Evolutionary conservation across 495 filamentous ascomycete genomes (phyloP).

Genomic region (Daldinia vernicosa): DNA sequence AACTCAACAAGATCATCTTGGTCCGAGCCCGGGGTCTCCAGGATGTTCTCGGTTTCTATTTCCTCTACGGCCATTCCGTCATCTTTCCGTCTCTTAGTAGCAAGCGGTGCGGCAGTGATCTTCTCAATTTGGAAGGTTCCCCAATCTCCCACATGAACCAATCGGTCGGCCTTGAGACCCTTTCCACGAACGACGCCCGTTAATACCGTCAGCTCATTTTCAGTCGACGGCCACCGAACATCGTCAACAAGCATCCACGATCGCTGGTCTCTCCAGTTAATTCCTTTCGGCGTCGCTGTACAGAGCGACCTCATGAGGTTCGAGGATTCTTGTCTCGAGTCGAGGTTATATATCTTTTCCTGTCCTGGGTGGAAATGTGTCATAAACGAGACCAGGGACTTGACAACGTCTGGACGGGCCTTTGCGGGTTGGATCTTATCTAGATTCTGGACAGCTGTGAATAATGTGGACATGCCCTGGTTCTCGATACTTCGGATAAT

Average conservation of each 20-base stretch:
- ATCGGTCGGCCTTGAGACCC: slow-evolving; percentile 85
- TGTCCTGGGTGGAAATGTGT: slow-evolving; percentile 90
- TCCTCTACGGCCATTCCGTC: slow-evolving; percentile 77
- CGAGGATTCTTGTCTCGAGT: slow-evolving; percentile 85
- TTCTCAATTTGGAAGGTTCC: slow-evolving; percentile 94
- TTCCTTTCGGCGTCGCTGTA: slow-evolving; percentile 87
- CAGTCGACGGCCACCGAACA: slow-evolving; percentile 70
- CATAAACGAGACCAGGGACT: slow-evolving; percentile 88
- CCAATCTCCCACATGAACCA: slow-evolving; percentile 93
- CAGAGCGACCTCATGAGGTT: slow-evolving; percentile 91
- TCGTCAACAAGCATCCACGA: slow-evolving; percentile 94
- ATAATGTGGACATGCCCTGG: slow-evolving; percentile 88
- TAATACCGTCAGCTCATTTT: slow-evolving; percentile 68
- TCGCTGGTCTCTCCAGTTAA: slow-evolving; percentile 90
- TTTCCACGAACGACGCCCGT: slow-evolving; percentile 88
- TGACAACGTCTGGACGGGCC: slow-evolving; percentile 73
- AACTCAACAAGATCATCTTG: slow-evolving; percentile 84
- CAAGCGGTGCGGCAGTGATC: slow-evolving; percentile 75
- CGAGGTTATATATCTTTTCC: slow-evolving; percentile 86
- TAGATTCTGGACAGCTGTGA: slow-evolving; percentile 81
- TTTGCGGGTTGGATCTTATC: slow-evolving; percentile 81
- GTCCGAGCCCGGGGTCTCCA: slow-evolving; percentile 76
- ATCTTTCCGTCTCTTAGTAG: slow-evolving; percentile 62
- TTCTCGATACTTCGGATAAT: slow-evolving; percentile 86
- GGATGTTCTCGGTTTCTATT: slow-evolving; percentile 57